Percentiles rank a stretch among this genome's conserved stretches.
These are phyloP conservation scores for Schizopora paradoxa DNA, from an alignment of 1,284 basidiomycete species.

Conservation along the genomic window DNA sequence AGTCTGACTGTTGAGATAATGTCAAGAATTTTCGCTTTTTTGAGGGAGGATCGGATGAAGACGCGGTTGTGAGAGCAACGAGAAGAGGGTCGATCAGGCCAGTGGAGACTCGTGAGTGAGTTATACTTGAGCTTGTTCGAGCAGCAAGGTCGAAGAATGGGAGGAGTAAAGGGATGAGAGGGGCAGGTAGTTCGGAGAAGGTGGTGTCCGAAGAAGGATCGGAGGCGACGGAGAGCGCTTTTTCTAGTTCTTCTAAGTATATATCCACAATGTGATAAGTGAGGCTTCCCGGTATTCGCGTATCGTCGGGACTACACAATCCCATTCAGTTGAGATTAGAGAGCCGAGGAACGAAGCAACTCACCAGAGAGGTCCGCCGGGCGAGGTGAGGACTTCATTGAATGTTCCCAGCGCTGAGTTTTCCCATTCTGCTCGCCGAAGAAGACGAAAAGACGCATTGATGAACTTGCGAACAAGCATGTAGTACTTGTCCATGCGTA, in stretches of 20 bases:
- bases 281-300: constrained; percentile 72
- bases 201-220: constrained; percentile 6
- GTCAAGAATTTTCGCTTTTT: not conserved
- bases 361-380: constrained; percentile 77
- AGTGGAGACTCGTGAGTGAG: constrained; percentile 65
- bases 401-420: constrained; percentile 48
- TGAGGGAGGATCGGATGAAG: too few species aligned
- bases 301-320: constrained; percentile 58
- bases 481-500: constrained; percentile 95
- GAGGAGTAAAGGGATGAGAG: constrained; percentile 51
- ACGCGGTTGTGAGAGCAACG: constrained; percentile 38
- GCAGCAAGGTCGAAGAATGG: constrained; percentile 73
- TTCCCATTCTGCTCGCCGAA: constrained; percentile 72
- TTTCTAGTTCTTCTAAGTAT: constrained; percentile 88
- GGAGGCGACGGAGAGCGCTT: constrained; percentile 39
- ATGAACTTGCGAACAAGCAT: constrained; percentile 89
- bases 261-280: constrained; percentile 87
- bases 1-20: constrained; percentile 26
- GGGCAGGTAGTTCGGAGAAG: constrained; percentile 37
- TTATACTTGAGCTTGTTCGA: constrained; percentile 51
- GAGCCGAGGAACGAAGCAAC: constrained; percentile 21
- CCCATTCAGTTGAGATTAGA: constrained; percentile 11
- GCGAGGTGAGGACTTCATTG: constrained; percentile 57
- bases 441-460: constrained; percentile 78
- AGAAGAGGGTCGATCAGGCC: constrained; percentile 65